These are phyloP conservation scores for Thraustochytrium sp. DNA, from an alignment of 352 stramenopile genomes.

Conservation along the genomic window DNA sequence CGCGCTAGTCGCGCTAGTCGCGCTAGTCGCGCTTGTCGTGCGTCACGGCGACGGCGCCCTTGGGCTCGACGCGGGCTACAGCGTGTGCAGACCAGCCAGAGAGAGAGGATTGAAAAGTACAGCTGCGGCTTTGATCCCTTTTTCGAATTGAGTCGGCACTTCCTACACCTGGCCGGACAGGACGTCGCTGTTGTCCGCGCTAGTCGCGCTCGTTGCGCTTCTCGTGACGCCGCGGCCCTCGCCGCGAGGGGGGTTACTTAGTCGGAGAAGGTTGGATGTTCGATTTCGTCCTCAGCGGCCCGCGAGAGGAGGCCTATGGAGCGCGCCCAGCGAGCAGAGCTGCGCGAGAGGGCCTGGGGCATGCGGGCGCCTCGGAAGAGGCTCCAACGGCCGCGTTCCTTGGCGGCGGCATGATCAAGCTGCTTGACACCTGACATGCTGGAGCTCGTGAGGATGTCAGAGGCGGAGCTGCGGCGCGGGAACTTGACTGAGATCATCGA, in stretches of 20 bases:
- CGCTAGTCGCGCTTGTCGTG: no score
- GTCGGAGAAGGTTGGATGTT: not conserved
- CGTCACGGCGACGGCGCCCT: no score
- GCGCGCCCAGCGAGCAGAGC: not conserved
- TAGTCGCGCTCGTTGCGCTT: not conserved
- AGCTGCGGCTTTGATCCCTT: no score
- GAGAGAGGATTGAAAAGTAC: no score
- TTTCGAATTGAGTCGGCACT: not conserved
- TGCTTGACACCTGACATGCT: not conserved
- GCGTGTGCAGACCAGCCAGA: no score
- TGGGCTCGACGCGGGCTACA: no score
- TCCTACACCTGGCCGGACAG: not conserved
- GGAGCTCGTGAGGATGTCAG: not conserved
- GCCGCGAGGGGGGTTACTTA: no score
- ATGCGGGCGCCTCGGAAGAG: not conserved
- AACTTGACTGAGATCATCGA: not conserved
- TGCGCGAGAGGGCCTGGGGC: not conserved
- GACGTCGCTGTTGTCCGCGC: not conserved
- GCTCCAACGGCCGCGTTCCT: not conserved
- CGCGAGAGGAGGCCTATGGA: not conserved
- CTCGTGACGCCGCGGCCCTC: not conserved
- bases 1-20: no score
- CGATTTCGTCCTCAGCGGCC: not conserved
- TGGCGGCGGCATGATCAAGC: not conserved
- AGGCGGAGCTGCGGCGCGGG: not conserved